A percentile compares a stretch with the other conserved stretches of the same genome.
Evolutionary conservation across 441 rosid species (phyloP).

Genomic region (Lepidium campestre): DNA sequence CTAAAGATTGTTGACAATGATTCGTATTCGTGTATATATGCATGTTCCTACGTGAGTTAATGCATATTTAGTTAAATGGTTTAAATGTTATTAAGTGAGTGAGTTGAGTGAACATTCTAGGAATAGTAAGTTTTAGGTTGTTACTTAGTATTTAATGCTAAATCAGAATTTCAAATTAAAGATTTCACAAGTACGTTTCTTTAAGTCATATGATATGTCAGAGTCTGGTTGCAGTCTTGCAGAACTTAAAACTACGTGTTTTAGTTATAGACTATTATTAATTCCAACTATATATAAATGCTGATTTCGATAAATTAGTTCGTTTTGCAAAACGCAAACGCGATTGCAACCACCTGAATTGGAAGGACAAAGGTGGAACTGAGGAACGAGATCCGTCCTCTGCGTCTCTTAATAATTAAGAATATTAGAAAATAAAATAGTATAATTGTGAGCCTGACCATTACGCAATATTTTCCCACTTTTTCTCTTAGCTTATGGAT

Average conservation of each 20-base stretch:
- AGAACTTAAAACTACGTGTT: slow-evolving; percentile 11
- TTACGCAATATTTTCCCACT: not conserved
- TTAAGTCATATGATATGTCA: not conserved
- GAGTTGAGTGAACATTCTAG: not conserved
- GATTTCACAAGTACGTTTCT: not conserved
- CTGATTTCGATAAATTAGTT: not conserved
- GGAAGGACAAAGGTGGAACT: not conserved
- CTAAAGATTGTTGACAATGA: not conserved
- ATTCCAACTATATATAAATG: not conserved
- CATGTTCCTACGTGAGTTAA: slow-evolving; percentile 1
- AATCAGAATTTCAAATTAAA: slow-evolving; percentile 5
- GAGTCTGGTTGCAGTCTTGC: slow-evolving; percentile 13
- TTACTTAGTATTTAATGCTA: slow-evolving; percentile 2
- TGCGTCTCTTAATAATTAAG: not conserved
- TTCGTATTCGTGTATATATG: not conserved
- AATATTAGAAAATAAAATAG: no score
- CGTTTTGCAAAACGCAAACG: not conserved
- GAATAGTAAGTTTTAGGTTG: slow-evolving; percentile 19
- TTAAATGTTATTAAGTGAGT: not conserved
- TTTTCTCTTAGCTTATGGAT: not conserved
- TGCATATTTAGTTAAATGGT: not conserved
- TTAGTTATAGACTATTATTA: slow-evolving; percentile 4
- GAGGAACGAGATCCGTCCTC: slow-evolving; percentile 1
- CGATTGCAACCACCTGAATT: not conserved
- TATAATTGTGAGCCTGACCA: not conserved